phyloP scores from a whole-genome alignment of 106 monocot genomes.

The Narthecium ossifragum region DNA sequence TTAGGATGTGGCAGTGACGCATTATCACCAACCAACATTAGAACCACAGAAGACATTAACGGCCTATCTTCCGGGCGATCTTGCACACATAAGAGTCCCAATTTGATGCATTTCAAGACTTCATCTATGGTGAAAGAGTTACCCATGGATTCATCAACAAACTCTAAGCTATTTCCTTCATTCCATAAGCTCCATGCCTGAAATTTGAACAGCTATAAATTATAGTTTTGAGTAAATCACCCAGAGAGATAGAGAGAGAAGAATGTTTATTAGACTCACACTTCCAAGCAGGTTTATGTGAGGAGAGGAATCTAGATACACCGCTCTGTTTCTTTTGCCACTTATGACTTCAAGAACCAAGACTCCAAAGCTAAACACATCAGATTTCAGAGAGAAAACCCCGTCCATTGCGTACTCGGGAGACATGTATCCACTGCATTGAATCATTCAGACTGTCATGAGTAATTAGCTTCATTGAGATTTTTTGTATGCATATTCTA shows the following conservation, averaged over 20 bases:
- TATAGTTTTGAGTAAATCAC: too few relatives aligned
- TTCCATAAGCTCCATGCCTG: too few relatives aligned
- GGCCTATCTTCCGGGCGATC: slow-evolving; percentile 29
- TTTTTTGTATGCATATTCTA: too few relatives aligned
- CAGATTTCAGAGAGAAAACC: slow-evolving; percentile 21
- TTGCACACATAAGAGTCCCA: slow-evolving; percentile 25
- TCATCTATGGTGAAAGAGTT: too few relatives aligned
- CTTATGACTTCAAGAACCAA: slow-evolving; percentile 26
- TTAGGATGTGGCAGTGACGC: too few relatives aligned
- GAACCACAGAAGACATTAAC: slow-evolving; percentile 16
- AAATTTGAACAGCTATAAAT: too few relatives aligned
- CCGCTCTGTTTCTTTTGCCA: slow-evolving; percentile 18
- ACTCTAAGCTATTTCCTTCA: too few relatives aligned
- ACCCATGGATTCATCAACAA: too few relatives aligned
- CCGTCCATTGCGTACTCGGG: slow-evolving; percentile 37
- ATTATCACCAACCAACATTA: too few relatives aligned
- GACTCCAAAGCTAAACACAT: slow-evolving; percentile 33
- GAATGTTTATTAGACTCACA: slow-evolving; percentile 19
- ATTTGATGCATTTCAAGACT: slow-evolving; percentile 14
- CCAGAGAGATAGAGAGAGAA: too few relatives aligned
- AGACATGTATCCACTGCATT: slow-evolving; percentile 19
- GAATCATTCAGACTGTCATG: too few relatives aligned
- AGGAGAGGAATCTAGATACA: neutral
- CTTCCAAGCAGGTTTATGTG: slow-evolving; percentile 14
- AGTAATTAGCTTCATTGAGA: too few relatives aligned